Base-by-base conservation (phyloP, 495 filamentous ascomycete species). In the Talaromyces thailandensis region DNA sequence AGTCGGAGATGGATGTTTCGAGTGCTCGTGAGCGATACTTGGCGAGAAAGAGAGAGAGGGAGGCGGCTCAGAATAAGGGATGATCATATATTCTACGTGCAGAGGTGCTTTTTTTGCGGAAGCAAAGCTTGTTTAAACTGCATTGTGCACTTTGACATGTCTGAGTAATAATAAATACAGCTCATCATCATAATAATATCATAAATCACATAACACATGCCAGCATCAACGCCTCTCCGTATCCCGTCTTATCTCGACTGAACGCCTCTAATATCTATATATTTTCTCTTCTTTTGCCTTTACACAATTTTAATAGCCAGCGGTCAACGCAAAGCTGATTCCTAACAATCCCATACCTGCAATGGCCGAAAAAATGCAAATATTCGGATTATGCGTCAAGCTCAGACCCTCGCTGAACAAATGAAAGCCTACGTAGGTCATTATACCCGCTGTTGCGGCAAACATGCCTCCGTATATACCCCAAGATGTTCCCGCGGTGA, bases 271-370 rank as follows among this genome's bases (percentile, higher is more conserved):
- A 12, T 53, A 53, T 48, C 43, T 48, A 24, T 53, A 24, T 53
- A 28, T 25, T 25, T 52, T 53, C 50, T 53, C 25, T 53, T 28
- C 1, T 18, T 53, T n/a, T 53, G 8, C 16, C 12, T 25, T 14
- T 57, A 14, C 26, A 18, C 61, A 40, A 24, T 25, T 48, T n/a
- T 26, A 25, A 3, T 0, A 14, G 70, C 52, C 79, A 35, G 88
- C 84, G 8, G 89, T 93, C 67, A 98, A 78, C 14, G 92, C 95
- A 75, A 87, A 90, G 72, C 91, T 96, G 23, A 92, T 59, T 0
- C 93, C 95, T 78, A 98, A 78, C 56, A 98, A 72, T 0, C 83
- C 86, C 92, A 98, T 98, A 6, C 94, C 94, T 23, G 88, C 73
- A 71, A 98, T 92, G 12, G 88, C 93, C 77, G 90, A 95, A 4